These are phyloP conservation scores for Plasmodium gonderi DNA, from an alignment of 169 alveolate species.

Conservation along the genomic window DNA sequence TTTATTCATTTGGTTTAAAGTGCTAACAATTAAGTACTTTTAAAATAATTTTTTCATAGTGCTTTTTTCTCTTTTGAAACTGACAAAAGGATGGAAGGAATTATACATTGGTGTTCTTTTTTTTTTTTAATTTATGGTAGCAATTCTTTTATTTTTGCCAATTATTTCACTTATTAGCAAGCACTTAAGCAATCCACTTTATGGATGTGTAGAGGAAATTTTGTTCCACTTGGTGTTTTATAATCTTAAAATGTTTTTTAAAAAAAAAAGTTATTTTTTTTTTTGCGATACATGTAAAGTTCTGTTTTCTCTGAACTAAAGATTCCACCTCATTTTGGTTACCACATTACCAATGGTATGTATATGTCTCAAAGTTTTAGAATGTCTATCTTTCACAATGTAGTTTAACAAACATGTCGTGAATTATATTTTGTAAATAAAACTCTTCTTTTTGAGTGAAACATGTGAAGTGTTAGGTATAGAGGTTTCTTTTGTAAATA, in stretches of 20 bases:
- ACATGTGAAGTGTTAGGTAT: not conserved
- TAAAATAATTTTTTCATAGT: not conserved
- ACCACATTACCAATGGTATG: not conserved
- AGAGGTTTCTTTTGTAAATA: not conserved
- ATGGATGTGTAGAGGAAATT: not conserved
- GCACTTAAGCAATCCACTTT: not conserved
- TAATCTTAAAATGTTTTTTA: not conserved
- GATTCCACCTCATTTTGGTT: not conserved
- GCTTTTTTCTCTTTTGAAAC: not conserved
- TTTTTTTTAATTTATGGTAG: no score
- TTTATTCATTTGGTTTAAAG: not conserved
- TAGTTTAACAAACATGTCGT: not conserved
- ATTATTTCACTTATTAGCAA: not conserved
- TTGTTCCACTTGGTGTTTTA: not conserved
- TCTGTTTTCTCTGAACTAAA: not conserved
- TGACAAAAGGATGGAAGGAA: not conserved
- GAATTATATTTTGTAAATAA: not conserved
- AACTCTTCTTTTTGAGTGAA: not conserved
- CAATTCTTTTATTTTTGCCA: no score
- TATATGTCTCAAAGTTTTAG: not conserved
- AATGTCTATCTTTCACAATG: not conserved
- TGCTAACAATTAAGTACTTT: not conserved
- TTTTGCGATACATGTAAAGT: not conserved
- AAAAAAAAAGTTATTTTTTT: not conserved
- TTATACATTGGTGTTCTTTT: not conserved